Base-by-base conservation (phyloP, 1,139 yeast species). In the Kodamaea arcana region DNA sequence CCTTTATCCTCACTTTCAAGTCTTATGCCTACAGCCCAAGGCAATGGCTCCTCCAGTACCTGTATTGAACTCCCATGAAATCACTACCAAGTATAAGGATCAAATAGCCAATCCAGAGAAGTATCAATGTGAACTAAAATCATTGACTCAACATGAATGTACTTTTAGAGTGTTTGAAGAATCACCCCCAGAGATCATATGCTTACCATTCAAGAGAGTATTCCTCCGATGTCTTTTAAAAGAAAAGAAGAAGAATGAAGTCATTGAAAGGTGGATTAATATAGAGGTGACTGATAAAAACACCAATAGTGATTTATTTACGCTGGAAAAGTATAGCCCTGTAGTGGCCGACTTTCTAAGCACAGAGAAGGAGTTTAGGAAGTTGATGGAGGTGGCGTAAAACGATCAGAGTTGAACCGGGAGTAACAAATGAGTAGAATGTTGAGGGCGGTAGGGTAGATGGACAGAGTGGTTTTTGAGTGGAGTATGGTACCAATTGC, bases 201-300 rank as follows among this genome's bases (percentile, higher is more conserved):
- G 82, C 44, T 51, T 71, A 13, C 81, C 82, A 2, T 76, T 76
- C 54, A 75, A 69, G 41, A 48, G 82, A 31, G 42, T 75, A 4
- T 76, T 76, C 52, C 69, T 66, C 43, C 58, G 77, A 37, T 76
- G 82, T 47, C 44, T 65, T 10, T 45, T 68, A 13, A 46, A 50
- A 14, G 43, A 55, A 27, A 69, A 68, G 1, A 49, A 50, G 28
- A 63, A 64, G 46, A 41, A 42, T 8, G 38, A 29, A 20, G 26
- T 29, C 8, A 42, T 40, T 4, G 50, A 62, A 22, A 50, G 53
- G 29, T 65, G 72, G 71, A 46, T 60, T 27, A 64, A 71, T 38
- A 65, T 71, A 11, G 79, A 73, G 43, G 47, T 67, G n/a, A 73
- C 78, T 0, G 52, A 61, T 32, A 42, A 41, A 10, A 38, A 44